These are phyloP conservation scores for Nitzschia palea DNA, from an alignment of 108 stramenopile species.

Conservation along the genomic window DNA sequence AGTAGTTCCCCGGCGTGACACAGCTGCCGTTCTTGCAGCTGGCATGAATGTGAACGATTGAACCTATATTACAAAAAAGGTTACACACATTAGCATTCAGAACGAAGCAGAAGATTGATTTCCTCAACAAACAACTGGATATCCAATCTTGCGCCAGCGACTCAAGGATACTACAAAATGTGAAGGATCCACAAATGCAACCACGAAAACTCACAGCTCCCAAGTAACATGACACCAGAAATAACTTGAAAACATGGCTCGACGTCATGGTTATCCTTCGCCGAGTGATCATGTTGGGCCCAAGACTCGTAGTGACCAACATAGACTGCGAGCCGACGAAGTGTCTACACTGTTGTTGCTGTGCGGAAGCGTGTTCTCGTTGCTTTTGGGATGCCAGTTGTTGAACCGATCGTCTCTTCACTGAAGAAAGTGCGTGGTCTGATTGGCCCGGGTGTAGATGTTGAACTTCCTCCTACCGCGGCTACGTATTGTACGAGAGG, in stretches of 20 bases:
- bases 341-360: background rate
- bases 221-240: conserved; percentile 23
- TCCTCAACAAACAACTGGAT: background rate
- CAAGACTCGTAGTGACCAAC: background rate
- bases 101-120: too few species aligned
- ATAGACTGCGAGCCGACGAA: background rate
- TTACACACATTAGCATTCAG: background rate
- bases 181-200: background rate
- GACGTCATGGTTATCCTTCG: conserved; percentile 3
- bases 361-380: too few species aligned
- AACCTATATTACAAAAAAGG: conserved; percentile 13
- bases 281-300: background rate
- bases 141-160: background rate
- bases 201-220: conserved; percentile 25
- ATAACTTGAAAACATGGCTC: conserved; percentile 2
- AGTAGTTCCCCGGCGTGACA: conserved; percentile 7
- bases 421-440: background rate
- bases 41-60: conserved; percentile 36
- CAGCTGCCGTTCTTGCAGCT: background rate
- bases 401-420: background rate
- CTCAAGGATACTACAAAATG: background rate
- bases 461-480: conserved; percentile 11
- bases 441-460: background rate
- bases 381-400: too few species aligned
- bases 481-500: conserved; percentile 12